These are phyloP conservation scores for Diplodia seriata DNA, from an alignment of 2,329 filamentous ascomycete genomes.

Conservation along the genomic window DNA sequence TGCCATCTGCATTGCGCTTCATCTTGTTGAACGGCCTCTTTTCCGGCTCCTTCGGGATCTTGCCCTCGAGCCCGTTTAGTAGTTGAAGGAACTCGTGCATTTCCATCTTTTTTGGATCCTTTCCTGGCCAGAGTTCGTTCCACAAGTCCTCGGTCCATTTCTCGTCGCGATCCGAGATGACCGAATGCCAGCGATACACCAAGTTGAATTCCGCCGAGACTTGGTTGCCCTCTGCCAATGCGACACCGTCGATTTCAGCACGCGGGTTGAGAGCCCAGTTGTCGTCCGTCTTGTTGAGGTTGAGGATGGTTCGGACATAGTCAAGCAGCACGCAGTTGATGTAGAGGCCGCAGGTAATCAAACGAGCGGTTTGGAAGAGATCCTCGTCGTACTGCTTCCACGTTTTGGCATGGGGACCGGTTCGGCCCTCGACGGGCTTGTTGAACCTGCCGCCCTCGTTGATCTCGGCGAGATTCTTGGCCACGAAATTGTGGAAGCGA, in stretches of 20 bases:
- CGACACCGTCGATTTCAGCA: conserved; percentile 68
- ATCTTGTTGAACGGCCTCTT: conserved; percentile 73
- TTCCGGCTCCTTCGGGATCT: conserved; percentile 69
- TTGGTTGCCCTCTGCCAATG: conserved; percentile 78
- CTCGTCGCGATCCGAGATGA: conserved; percentile 77
- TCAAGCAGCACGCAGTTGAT: conserved; percentile 62
- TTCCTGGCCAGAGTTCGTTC: conserved; percentile 53
- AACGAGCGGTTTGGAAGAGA: conserved; percentile 59
- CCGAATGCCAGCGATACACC: conserved; percentile 86
- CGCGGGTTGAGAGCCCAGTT: conserved; percentile 84
- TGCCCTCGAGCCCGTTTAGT: conserved; percentile 67
- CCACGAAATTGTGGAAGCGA: conserved; percentile 85
- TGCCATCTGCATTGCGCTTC: conserved; percentile 69
- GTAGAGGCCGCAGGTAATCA: conserved; percentile 61
- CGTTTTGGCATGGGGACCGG: conserved; percentile 39
- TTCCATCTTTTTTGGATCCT: conserved; percentile 61
- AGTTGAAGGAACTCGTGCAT: conserved; percentile 67
- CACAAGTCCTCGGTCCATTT: conserved; percentile 73
- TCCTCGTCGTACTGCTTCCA: conserved; percentile 53
- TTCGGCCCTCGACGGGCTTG: conserved; percentile 56
- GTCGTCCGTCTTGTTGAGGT: conserved; percentile 72
- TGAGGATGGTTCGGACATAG: conserved; percentile 61
- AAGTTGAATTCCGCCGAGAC: conserved; percentile 90
- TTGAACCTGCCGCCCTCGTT: conserved; percentile 83
- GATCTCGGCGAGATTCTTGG: conserved; percentile 78